Evolutionary conservation across 495 filamentous ascomycete species (phyloP), one percentile per base, ranked within the genome.

Genomic region (Daldinia vernicosa): DNA sequence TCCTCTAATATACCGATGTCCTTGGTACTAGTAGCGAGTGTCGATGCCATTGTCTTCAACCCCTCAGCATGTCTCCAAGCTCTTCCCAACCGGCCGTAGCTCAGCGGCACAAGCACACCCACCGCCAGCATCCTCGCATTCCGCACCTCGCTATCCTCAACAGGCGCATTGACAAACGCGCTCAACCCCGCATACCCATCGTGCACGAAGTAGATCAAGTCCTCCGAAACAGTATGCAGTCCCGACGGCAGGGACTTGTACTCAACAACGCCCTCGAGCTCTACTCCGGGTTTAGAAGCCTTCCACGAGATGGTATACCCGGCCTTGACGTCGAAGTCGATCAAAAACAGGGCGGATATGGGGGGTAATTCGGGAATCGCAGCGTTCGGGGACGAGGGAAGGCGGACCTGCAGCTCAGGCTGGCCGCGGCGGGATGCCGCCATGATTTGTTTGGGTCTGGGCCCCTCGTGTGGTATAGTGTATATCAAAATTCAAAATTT

Each of bases 211-310:
- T 97, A 97, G 60, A 99, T 91, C 14, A 98, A 82, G 78, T 99
- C 95, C 58, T 93, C 88, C 51, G 89, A 83, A 9, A 98, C 92
- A 64, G 92, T 92, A 82, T 99, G 95, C 50, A 98, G 80, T 39
- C 95, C 95, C 0, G 94, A 97, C 1, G 95, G 95, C 45, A 99
- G 85, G 59, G 82, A 94, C 80, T 97, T 97, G 86, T 92, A 99
- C 78, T 99, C 95, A 58, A 98, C 94, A 47, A 89, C 89, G 40
- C 93, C 93, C 76, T 96, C 93, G 51, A 99, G 86, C 66, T 93
- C 87, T 56, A 97, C 89, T 45, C 88, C 90, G 17, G 88, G 84
- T 5, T 87, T 78, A 17, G 91, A 87, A 43, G 86, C 88, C 76
- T 95, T 92, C 95, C 95, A 98, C 12, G 88, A 89, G 68, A 97